A percentile compares a stretch with the other conserved stretches of the same genome.
Conservation (phyloP, 169 alveolate genomes). For the Plasmodium adleri region DNA sequence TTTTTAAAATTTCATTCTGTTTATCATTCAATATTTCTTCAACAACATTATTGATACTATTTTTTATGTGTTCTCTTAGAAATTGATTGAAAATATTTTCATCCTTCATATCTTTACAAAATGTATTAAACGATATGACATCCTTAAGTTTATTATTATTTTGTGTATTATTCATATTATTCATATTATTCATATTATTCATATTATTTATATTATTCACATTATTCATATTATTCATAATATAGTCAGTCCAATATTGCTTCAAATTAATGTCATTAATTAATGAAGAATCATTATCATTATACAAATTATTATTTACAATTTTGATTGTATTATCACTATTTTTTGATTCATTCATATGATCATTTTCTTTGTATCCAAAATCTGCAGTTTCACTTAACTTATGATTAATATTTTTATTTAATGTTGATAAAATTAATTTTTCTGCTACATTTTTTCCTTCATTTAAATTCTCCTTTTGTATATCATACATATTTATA, state of each 20-base stretch:
- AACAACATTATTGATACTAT: slow-evolving; percentile 35
- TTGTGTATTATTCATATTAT: background rate
- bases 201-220: background rate
- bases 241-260: background rate
- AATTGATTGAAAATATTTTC: slow-evolving; percentile 14
- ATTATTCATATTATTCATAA: slow-evolving; percentile 1
- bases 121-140: background rate
- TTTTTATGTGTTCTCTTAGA: slow-evolving; percentile 33
- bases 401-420: slow-evolving; percentile 11
- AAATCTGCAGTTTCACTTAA: slow-evolving; percentile 75
- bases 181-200: background rate
- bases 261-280: background rate
- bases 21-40: slow-evolving; percentile 32
- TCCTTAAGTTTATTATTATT: background rate
- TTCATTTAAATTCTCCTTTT: background rate
- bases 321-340: slow-evolving; percentile 14
- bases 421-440: background rate
- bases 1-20: background rate
- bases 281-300: background rate
- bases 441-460: background rate
- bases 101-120: background rate
- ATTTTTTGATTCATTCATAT: slow-evolving; percentile 12
- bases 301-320: background rate
- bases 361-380: slow-evolving; percentile 39
- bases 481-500: background rate